Evolutionary conservation across 2,329 filamentous ascomycete genomes (phyloP), one percentile per base, ranked within the genome.

Genomic region (Fusarium graminum): DNA sequence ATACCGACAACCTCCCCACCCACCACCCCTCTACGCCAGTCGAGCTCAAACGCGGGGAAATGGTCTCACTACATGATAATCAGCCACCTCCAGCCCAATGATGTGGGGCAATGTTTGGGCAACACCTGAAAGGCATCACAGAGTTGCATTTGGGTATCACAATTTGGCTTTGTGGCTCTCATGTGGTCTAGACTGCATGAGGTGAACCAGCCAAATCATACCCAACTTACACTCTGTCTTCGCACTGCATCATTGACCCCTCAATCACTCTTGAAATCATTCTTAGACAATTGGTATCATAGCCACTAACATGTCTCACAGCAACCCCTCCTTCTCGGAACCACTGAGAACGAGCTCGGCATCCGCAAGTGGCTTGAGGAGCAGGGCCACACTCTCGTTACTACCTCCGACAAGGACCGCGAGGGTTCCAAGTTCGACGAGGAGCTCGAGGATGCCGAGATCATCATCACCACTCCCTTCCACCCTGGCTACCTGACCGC

Each of bases 391-490:
- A 96, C 92, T 68, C 88, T 99, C 65, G 88, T 99, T 73, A 99
- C 95, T 75, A 99, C 95, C 69, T 97, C 94, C 43, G 93, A 97
- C 86, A 99, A 99, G 86, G 95, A 99, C 74, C 91, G 93, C 71
- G 91, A 93, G 83, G 87, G 91, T 86, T 98, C 94, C 63, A 91
- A 86, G 72, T 98, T 99, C 59, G 95, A 98, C 82, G 87, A 94
- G 84, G 93, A 99, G 83, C 88, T 99, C 54, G 93, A 95, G 65
- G 95, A 98, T 78, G 93, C 95, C 65, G 95, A 99, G 82, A 86
- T 99, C 81, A 98, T 99, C 87, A 98, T 99, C 82, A 99, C 95
- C 73, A 99, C 95, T 59, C 95, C 95, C 78, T 98, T 98, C 90
- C 94, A 98, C 86, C 94, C 94, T 53, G 95, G 94, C 69, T 99